Conservation (phyloP, 768 basidiomycete genomes). For the Podaxis sp. region DNA sequence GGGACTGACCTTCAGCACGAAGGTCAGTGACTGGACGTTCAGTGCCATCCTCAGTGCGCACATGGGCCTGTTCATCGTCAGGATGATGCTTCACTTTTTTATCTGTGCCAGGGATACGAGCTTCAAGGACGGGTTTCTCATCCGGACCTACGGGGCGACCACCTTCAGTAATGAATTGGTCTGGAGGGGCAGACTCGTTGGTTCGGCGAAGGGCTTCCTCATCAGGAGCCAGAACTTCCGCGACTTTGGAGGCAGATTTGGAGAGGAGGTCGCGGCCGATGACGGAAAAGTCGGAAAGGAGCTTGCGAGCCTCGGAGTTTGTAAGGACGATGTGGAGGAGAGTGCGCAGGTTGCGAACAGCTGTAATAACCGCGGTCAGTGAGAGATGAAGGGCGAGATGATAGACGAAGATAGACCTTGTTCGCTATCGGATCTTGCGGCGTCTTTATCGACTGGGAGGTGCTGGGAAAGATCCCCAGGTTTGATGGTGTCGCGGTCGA, state of each 20-base stretch:
- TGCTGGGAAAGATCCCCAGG: constrained; percentile 29
- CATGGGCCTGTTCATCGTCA: constrained; percentile 39
- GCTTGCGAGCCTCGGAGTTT: constrained; percentile 91
- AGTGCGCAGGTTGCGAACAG: constrained; percentile 84
- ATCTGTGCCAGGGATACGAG: constrained; percentile 31
- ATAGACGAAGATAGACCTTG: constrained; percentile 43
- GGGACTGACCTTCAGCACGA: neutral
- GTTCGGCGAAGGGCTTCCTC: constrained; percentile 61
- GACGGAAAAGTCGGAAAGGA: constrained; percentile 73
- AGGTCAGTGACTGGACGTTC: constrained; percentile 29
- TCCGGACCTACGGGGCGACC: constrained; percentile 29
- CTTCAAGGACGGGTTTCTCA: constrained; percentile 37
- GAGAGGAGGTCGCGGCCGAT: constrained; percentile 86
- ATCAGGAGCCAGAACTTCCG: constrained; percentile 64
- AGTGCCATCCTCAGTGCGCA: constrained; percentile 32
- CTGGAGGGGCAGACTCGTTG: constrained; percentile 67
- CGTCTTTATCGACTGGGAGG: constrained; percentile 52
- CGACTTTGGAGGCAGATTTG: constrained; percentile 68
- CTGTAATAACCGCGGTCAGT: constrained; percentile 32
- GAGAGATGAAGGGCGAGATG: neutral
- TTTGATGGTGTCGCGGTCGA: constrained; percentile 31
- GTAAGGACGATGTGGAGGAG: constrained; percentile 84
- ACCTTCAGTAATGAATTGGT: constrained; percentile 60
- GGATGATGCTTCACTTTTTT: constrained; percentile 44
- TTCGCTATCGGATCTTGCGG: constrained; percentile 56